Conservation (phyloP, 2,329 filamentous ascomycete species). For the Penicillium janthinellum region DNA sequence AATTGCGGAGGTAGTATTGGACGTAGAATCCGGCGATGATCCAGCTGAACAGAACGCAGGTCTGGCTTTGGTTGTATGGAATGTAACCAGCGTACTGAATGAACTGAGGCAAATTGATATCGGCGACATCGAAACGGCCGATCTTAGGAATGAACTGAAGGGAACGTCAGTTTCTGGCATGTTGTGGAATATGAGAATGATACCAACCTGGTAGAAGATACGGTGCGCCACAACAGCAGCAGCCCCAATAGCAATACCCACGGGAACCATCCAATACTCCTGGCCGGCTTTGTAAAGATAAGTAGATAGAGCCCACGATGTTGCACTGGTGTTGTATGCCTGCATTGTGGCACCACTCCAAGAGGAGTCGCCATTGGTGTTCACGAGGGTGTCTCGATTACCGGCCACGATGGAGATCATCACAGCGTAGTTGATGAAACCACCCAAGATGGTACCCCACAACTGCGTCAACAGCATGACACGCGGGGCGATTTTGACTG, state of each 20-base stretch:
- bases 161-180: not conserved
- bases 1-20: slow-evolving; percentile 59
- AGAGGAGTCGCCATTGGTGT: slow-evolving; percentile 51
- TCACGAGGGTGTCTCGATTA: slow-evolving; percentile 51
- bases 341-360: slow-evolving; percentile 59
- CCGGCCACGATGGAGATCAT: slow-evolving; percentile 58
- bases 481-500: slow-evolving; percentile 55
- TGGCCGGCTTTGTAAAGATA: slow-evolving; percentile 54
- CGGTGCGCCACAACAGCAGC: slow-evolving; percentile 18
- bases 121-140: slow-evolving; percentile 43
- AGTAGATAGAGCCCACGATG: slow-evolving; percentile 52
- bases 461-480: slow-evolving; percentile 60
- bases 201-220: slow-evolving; percentile 14
- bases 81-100: slow-evolving; percentile 59
- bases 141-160: slow-evolving; percentile 53
- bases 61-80: slow-evolving; percentile 59
- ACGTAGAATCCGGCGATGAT: slow-evolving; percentile 49
- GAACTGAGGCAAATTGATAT: slow-evolving; percentile 58
- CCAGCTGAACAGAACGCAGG: slow-evolving; percentile 56
- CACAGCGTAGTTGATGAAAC: slow-evolving; percentile 57
- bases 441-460: slow-evolving; percentile 58
- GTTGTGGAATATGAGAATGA: not conserved
- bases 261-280: slow-evolving; percentile 48
- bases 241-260: slow-evolving; percentile 52
- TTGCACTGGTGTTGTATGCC: slow-evolving; percentile 39